phyloP scores from a whole-genome alignment of 768 basidiomycete species.

The Panaeolus cyanescens region DNA sequence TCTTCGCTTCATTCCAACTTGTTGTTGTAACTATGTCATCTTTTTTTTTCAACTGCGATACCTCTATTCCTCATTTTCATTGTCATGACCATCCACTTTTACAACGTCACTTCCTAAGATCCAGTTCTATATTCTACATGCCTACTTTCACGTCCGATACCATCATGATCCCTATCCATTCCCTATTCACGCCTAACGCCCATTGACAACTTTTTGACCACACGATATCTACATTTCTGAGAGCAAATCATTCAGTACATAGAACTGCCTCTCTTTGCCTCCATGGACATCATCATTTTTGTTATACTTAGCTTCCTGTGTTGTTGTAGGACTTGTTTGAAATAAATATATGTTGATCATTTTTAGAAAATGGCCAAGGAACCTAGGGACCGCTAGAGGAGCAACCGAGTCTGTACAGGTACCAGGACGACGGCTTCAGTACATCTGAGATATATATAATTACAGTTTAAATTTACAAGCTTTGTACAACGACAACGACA shows the following conservation, averaged over 20 bases:
- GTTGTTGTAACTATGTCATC: background rate
- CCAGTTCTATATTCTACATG: background rate
- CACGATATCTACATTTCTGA: background rate
- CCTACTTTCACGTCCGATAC: background rate
- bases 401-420: background rate
- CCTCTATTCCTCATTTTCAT: background rate
- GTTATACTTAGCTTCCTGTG: background rate
- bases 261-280: background rate
- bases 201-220: background rate
- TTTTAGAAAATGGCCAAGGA: no score
- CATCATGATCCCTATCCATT: background rate
- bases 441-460: background rate
- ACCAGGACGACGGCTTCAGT: background rate
- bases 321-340: slow-evolving; percentile 1
- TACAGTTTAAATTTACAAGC: background rate
- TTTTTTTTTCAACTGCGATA: background rate
- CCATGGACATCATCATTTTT: background rate
- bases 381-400: background rate
- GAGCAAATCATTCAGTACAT: background rate
- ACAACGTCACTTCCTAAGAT: background rate
- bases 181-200: background rate
- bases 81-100: background rate
- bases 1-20: background rate
- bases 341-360: slow-evolving; percentile 4
- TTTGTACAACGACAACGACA: background rate